Base-by-base conservation (phyloP, 805 yeast genomes). In the Wickerhamomyces sydowiorum region DNA sequence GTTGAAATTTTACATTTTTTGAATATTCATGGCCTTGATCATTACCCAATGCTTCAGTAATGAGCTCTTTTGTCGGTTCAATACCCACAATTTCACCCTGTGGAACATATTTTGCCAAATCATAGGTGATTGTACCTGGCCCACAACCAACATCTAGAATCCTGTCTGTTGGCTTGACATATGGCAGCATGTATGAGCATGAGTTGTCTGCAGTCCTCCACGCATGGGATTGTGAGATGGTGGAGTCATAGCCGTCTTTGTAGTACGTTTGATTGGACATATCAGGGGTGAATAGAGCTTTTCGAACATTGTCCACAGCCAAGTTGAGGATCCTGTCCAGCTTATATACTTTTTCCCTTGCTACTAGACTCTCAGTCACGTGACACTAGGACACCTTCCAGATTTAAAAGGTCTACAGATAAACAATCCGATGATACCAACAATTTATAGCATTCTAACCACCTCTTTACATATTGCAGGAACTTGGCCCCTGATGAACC, bases 111-210 rank as follows among this genome's bases (percentile, higher is more conserved):
- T 53, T 49, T 15, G 64, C 65, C 19, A 68, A 44, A 41, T 61
- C 70, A 6, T 47, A 34, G 5, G 69, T 64, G 28, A 69, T 67
- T 5, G 70, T 53, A 0, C 72, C 73, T 4, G 72, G 72, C 0
- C 74, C 74, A 48, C 67, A 61, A 9, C 73, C 73, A 18, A 67
- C 69, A 45, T 69, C 74, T 13, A 69, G 57, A 7, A 68, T 48
- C 29, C 47, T 44, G 31, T 50, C 49, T 14, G 50, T 48, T 5
- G 57, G 49, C 42, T 61, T 53, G 23, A 67, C 36, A 25, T 57
- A 49, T 4, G 61, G 59, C 14, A 61, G 37, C 41, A 64, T 42
- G 43, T 49, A 61, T 2, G 48, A 50, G 3, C 59, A 46, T 7
- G 63, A 59, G 40, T 59, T 64, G 9, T 46, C 51, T 6, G 60